Evolutionary conservation across 179 eudicot species (phyloP).

Genomic region (Silene noctiflora): DNA sequence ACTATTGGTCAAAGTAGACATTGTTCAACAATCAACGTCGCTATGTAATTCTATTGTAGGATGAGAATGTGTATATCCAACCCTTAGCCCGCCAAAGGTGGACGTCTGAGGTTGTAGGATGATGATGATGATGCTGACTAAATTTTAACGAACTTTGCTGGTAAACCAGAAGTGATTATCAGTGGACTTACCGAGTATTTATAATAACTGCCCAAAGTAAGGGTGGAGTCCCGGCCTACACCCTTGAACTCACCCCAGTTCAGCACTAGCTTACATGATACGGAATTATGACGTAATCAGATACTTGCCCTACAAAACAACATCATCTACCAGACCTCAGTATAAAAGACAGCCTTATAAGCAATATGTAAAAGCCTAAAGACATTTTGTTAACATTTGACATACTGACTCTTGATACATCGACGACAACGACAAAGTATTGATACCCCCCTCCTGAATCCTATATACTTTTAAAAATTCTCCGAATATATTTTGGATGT

Average conservation of each 20-base stretch:
- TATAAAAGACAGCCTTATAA: neutral
- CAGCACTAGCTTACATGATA: constrained; percentile 24
- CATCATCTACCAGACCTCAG: too few relatives aligned
- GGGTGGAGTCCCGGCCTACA: constrained; percentile 34
- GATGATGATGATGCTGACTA: neutral
- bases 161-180: neutral
- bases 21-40: too few relatives aligned
- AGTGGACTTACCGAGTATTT: constrained; percentile 16
- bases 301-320: constrained; percentile 18
- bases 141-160: neutral
- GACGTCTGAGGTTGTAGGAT: neutral
- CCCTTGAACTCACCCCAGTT: constrained; percentile 36
- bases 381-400: too few relatives aligned
- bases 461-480: too few relatives aligned
- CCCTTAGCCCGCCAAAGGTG: neutral
- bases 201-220: constrained; percentile 5
- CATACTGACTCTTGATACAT: too few relatives aligned
- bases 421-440: too few relatives aligned
- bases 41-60: too few relatives aligned
- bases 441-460: too few relatives aligned
- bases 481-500: too few relatives aligned
- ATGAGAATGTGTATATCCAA: neutral
- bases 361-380: neutral
- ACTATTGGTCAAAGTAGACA: too few relatives aligned
- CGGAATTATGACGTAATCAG: constrained; percentile 4